Conservation (phyloP, 441 rosid genomes). For the Adansonia rubrostipa region DNA sequence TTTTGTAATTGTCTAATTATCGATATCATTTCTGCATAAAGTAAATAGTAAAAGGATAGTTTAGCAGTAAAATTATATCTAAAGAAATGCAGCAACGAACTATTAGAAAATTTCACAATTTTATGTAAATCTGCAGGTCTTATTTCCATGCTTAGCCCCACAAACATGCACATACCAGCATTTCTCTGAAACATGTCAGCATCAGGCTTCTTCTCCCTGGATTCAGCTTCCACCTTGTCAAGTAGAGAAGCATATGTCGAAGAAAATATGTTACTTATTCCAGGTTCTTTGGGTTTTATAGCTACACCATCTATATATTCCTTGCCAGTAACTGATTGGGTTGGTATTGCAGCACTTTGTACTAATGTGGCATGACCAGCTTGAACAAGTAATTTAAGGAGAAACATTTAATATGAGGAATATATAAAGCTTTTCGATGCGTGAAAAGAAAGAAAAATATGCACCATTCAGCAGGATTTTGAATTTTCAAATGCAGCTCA, state of each 20-base stretch:
- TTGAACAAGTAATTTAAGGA: slow-evolving; percentile 13
- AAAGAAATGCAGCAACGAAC: neutral
- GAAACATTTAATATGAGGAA: neutral
- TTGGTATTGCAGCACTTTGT: slow-evolving; percentile 30
- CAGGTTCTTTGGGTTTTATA: slow-evolving; percentile 32
- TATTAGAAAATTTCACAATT: neutral
- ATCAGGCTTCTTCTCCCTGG: slow-evolving; percentile 29
- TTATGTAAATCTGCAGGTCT: neutral
- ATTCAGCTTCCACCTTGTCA: slow-evolving; percentile 25
- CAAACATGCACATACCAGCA: slow-evolving; percentile 37
- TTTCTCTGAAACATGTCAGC: slow-evolving; percentile 20
- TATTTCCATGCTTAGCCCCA: neutral
- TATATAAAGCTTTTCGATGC: neutral
- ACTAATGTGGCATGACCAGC: neutral
- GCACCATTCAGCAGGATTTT: slow-evolving; percentile 17
- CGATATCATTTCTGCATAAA: neutral
- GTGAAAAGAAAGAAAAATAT: neutral
- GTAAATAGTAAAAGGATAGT: neutral
- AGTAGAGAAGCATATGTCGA: slow-evolving; percentile 25
- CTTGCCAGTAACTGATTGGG: slow-evolving; percentile 21
- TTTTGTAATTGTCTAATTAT: neutral
- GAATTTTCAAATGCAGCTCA: neutral
- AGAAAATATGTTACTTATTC: slow-evolving; percentile 31
- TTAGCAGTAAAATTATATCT: neutral
- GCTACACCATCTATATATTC: slow-evolving; percentile 28